phyloP scores from a whole-genome alignment of 306 rosid species.

The Prunus campanulata region DNA sequence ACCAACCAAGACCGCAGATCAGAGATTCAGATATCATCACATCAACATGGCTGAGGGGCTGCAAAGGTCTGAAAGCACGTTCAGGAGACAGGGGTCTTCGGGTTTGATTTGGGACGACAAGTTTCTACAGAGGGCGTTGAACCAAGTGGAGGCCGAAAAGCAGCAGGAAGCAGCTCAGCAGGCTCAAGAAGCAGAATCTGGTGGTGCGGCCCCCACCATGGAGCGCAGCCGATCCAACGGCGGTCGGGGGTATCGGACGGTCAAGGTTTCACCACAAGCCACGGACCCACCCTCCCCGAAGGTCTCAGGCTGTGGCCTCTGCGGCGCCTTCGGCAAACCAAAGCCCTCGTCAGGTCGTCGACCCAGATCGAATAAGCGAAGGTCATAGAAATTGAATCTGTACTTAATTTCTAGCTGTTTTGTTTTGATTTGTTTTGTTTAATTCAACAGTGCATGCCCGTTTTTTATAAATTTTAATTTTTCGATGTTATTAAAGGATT shows the following conservation, averaged over 20 bases:
- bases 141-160: constrained; percentile 18
- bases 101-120: constrained; percentile 74
- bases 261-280: constrained; percentile 24
- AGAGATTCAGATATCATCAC: constrained; percentile 7
- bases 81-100: constrained; percentile 76
- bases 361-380: constrained; percentile 38
- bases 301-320: constrained; percentile 51
- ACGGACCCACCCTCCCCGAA: constrained; percentile 80
- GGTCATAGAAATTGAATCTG: constrained; percentile 18
- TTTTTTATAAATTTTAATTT: background rate
- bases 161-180: constrained; percentile 9
- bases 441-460: background rate
- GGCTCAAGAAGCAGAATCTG: background rate
- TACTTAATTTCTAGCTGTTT: background rate
- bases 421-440: background rate
- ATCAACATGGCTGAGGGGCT: constrained; percentile 45
- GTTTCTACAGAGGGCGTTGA: constrained; percentile 30
- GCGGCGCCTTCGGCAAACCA: constrained; percentile 51
- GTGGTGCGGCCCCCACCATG: constrained; percentile 15
- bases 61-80: constrained; percentile 67
- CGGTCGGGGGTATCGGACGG: background rate
- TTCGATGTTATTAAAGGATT: background rate
- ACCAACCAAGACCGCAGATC: background rate
- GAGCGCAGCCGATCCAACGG: constrained; percentile 37
- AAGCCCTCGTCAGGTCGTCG: constrained; percentile 30